phyloP scores from a whole-genome alignment of 345 rosid genomes.

The Euphorbia tirucalli region DNA sequence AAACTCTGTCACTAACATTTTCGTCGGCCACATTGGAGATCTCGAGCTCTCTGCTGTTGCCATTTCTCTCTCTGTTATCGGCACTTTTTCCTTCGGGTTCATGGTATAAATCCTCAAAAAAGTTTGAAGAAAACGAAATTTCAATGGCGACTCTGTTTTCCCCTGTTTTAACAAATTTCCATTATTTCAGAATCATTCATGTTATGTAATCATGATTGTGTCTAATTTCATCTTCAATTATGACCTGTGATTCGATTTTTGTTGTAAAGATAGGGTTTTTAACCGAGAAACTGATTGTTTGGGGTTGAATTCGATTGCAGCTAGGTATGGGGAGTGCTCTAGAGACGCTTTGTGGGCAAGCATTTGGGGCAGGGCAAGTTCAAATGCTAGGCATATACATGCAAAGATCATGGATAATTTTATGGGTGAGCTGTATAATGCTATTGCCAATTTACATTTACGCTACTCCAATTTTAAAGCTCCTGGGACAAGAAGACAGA shows the following conservation, averaged over 20 bases:
- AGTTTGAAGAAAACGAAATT: no score
- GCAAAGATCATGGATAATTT: conserved; percentile 81
- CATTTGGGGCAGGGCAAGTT: conserved; percentile 80
- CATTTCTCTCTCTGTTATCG: conserved; percentile 63
- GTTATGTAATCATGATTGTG: not conserved
- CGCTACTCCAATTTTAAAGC: conserved; percentile 57
- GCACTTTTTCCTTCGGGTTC: conserved; percentile 75
- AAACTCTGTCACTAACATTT: conserved; percentile 50
- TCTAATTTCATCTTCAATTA: not conserved
- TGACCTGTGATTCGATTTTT: not conserved
- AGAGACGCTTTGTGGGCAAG: conserved; percentile 89
- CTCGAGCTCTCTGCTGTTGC: conserved; percentile 66
- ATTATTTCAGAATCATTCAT: not conserved
- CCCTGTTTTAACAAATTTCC: not conserved
- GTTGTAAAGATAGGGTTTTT: not conserved
- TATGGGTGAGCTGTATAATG: conserved; percentile 36
- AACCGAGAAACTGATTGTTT: not conserved
- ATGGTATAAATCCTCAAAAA: conserved; percentile 38
- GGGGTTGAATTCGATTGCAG: conserved; percentile 34
- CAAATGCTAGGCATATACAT: conserved; percentile 70
- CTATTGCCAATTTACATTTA: conserved; percentile 60
- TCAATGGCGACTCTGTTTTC: not conserved
- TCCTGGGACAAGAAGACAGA: conserved; percentile 54
- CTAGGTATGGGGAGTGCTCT: conserved; percentile 95
- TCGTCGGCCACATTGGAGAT: conserved; percentile 67